Evolutionary conservation across 163 green algal genomes (phyloP), one percentile per base, ranked within the genome.

Genomic region (Coccomyxa subellipsoidea): DNA sequence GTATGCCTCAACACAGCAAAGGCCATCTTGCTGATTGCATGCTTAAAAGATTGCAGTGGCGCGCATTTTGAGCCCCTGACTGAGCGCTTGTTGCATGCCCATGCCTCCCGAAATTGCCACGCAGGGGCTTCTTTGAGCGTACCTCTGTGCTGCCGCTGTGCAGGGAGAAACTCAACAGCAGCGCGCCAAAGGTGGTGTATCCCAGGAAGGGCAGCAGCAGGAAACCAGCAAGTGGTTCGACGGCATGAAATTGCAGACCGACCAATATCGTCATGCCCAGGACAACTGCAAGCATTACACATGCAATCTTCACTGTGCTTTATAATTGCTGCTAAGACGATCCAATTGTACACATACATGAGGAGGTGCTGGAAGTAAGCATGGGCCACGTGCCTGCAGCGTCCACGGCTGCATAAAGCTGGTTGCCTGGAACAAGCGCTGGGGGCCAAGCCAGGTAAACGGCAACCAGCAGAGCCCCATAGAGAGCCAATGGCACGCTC

Each of bases 151-250:
- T 72, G 76, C 76, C 40, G 18, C n/a, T 73, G 36, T 25, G 10
- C 66, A 83, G 31, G 9, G 76, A 81, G 38, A 69, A 82, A 34
- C 85, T 83, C 38, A 85, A 91, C 18, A 93, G 87, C 23, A 84
- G 81, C 7, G 83, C 82, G 23, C 87, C 89, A 77, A 89, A 91
- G 54, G 27, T 78, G 21, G 86, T 84, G 89, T 88, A 94, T 5
- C 78, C 85, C 35, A 93, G 75, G 71, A 92, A 92, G 27, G 90
- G 90, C 76, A 88, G 54, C 84, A 94, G 78, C 70, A 93, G 88
- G 69, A 84, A 36, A 2, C 84, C 83, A 10, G 89, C 84, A 59
- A 85, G 29, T 38, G 80, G 77, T 25, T 80, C 70, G 2, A 76
- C 72, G 31, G 80, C 78, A 38, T 53, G 76, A 36, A 89, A 90